phyloP scores from a whole-genome alignment of 1,139 yeast genomes.

The Casaregolazyma suthepensis region DNA sequence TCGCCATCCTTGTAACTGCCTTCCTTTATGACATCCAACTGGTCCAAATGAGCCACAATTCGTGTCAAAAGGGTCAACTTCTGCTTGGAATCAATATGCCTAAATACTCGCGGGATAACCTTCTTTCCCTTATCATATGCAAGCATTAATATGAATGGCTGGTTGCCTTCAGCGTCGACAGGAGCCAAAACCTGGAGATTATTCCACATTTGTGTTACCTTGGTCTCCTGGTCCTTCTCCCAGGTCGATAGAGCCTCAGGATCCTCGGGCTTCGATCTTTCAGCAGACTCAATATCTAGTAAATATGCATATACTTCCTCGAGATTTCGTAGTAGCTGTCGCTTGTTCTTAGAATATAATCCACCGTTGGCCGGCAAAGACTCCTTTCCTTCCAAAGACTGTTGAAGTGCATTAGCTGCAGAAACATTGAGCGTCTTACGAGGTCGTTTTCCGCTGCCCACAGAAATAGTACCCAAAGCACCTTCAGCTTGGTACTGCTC shows the following conservation, averaged over 20 bases:
- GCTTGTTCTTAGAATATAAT: conserved; percentile 19
- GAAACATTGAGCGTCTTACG: conserved; percentile 75
- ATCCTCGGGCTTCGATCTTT: conserved; percentile 46
- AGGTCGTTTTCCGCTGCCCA: conserved; percentile 80
- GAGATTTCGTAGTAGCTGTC: conserved; percentile 37
- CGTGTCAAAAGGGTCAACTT: conserved; percentile 72
- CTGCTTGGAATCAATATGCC: conserved; percentile 73
- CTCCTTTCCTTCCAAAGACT: conserved; percentile 11
- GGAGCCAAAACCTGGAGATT: conserved; percentile 62
- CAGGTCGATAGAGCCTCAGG: conserved; percentile 44
- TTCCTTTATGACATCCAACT: conserved; percentile 67
- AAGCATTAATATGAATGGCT: conserved; percentile 80
- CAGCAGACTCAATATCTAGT: conserved; percentile 74
- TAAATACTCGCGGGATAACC: conserved; percentile 80
- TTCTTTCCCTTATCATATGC: conserved; percentile 86
- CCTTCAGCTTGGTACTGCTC: conserved; percentile 75
- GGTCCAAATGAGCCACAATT: conserved; percentile 75
- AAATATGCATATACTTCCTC: conserved; percentile 77
- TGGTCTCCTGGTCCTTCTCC: conserved; percentile 28
- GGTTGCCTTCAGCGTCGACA: conserved; percentile 40
- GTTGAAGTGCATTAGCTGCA: conserved; percentile 1
- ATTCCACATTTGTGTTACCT: conserved; percentile 56
- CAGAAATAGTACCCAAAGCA: conserved; percentile 81
- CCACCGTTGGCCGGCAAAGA: conserved; percentile 23
- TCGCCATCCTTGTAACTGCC: conserved; percentile 68